A percentile compares a stretch with the other conserved stretches of the same genome.
Conservation (phyloP, 108 stramenopile species). For the Pseudonitzschia delicatissima region DNA sequence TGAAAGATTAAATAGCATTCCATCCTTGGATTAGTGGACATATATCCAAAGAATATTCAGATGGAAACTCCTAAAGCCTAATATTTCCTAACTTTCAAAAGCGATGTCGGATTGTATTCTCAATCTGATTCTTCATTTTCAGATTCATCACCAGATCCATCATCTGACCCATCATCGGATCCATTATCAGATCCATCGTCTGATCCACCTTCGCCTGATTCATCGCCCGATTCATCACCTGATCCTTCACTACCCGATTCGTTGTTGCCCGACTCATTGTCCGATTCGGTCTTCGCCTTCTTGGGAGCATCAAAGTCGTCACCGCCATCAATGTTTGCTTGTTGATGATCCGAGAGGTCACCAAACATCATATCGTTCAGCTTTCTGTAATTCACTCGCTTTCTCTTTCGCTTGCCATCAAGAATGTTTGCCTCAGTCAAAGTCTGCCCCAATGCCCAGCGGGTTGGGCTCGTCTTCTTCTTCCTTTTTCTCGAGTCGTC, state of each 20-base stretch:
- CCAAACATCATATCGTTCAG: constrained; percentile 83
- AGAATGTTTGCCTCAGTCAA: constrained; percentile 80
- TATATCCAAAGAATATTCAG: no score
- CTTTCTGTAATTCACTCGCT: constrained; percentile 66
- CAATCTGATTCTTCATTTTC: no score
- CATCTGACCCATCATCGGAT: neutral
- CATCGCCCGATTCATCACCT: neutral
- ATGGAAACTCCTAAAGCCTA: no score
- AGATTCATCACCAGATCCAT: neutral
- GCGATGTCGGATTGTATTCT: no score
- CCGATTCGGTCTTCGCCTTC: neutral
- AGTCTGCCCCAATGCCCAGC: constrained; percentile 24
- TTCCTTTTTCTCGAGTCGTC: constrained; percentile 22
- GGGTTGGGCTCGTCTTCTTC: neutral
- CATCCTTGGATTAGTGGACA: no score
- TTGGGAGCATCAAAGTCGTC: constrained; percentile 33
- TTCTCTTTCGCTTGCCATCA: constrained; percentile 69
- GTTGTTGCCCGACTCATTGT: constrained; percentile 2
- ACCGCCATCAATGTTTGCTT: constrained; percentile 43
- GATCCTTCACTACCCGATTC: neutral
- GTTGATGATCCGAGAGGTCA: constrained; percentile 52
- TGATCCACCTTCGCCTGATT: neutral
- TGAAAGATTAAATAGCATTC: no score
- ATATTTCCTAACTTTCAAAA: no score
- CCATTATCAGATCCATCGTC: constrained; percentile 1